Conservation (phyloP, 306 rosid species). For the Cucurbita moschata region DNA sequence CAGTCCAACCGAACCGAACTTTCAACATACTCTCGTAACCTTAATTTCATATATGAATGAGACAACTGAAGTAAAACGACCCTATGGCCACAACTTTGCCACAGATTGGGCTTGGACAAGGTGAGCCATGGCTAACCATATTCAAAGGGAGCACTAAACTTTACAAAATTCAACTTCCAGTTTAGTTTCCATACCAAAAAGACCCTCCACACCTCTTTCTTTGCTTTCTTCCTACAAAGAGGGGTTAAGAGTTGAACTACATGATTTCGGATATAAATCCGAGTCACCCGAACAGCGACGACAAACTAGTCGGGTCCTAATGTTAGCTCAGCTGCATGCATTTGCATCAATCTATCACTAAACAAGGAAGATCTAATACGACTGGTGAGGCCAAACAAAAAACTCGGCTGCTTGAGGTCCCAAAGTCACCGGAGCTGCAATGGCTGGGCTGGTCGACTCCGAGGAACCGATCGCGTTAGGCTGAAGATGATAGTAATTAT, state of each 20-base stretch:
- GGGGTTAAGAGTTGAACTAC: neutral
- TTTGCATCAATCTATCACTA: neutral
- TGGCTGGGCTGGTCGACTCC: constrained; percentile 10
- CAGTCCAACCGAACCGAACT: no score
- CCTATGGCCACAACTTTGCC: no score
- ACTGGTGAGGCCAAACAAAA: constrained; percentile 73
- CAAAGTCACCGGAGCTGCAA: constrained; percentile 15
- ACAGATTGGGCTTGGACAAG: no score
- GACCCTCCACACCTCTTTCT: neutral
- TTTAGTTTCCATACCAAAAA: constrained; percentile 1
- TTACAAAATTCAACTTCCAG: constrained; percentile 6
- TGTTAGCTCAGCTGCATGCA: constrained; percentile 6
- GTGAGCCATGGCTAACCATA: no score
- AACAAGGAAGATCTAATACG: neutral
- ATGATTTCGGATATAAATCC: neutral
- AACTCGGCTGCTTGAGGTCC: constrained; percentile 55
- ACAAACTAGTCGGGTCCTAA: neutral
- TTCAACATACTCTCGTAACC: no score
- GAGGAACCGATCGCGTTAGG: constrained; percentile 19
- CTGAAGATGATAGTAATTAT: constrained; percentile 46
- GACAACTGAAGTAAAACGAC: no score
- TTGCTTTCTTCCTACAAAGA: neutral
- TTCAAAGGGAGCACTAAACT: neutral
- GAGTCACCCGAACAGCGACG: neutral
- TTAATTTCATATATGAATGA: no score